Evolutionary conservation across 2,329 filamentous ascomycete genomes (phyloP).

Genomic region (Penicillium sp.): DNA sequence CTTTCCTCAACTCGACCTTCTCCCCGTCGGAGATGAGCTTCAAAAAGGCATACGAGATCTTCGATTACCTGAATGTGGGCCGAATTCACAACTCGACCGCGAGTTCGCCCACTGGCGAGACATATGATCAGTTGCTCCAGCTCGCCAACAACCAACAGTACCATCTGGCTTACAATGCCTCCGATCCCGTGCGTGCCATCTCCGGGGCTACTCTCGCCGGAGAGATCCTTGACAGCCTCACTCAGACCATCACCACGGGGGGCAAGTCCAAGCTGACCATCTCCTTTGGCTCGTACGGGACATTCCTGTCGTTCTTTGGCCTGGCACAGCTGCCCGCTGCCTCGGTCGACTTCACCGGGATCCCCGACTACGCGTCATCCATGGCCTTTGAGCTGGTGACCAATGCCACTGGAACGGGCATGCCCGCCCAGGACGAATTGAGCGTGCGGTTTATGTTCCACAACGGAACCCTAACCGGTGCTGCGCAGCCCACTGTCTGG

Average conservation of each 20-base stretch:
- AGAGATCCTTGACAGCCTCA: conserved; percentile 47
- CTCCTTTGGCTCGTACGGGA: conserved; percentile 58
- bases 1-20: conserved; percentile 51
- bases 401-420: conserved; percentile 35
- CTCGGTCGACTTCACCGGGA: conserved; percentile 61
- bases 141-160: conserved; percentile 77
- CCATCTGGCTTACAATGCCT: conserved; percentile 71
- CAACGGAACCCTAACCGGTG: conserved; percentile 51
- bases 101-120: conserved; percentile 52
- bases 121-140: conserved; percentile 59
- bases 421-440: conserved; percentile 46
- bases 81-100: conserved; percentile 54
- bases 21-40: conserved; percentile 45
- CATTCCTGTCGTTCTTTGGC: conserved; percentile 58
- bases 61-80: conserved; percentile 58
- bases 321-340: conserved; percentile 47
- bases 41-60: conserved; percentile 63
- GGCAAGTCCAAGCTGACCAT: conserved; percentile 42
- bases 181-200: conserved; percentile 43
- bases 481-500: conserved; percentile 47
- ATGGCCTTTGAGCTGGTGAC: conserved; percentile 72
- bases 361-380: conserved; percentile 77
- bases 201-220: conserved; percentile 62
- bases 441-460: conserved; percentile 58
- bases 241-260: conserved; percentile 34